Conservation (phyloP, 2,329 filamentous ascomycete species). For the Fusarium nisikadoi region DNA sequence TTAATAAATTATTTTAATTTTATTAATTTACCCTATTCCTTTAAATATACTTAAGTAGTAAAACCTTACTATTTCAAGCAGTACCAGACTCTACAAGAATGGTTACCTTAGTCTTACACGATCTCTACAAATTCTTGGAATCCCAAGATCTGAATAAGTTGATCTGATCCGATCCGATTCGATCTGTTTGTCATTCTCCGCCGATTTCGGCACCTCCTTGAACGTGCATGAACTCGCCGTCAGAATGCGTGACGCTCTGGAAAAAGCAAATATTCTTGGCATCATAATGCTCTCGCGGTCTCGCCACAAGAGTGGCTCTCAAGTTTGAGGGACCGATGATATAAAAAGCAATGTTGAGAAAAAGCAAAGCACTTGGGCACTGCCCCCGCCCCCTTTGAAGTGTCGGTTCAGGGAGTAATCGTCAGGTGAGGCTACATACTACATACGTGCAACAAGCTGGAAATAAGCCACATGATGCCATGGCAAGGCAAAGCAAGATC, state of each 20-base stretch:
- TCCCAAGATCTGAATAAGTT: background rate
- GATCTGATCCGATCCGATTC: background rate
- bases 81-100: background rate
- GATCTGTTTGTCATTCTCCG: background rate
- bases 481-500: background rate
- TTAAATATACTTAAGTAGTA: too few relatives aligned
- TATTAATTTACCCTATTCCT: background rate
- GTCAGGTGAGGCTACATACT: slow-evolving; percentile 4
- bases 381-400: background rate
- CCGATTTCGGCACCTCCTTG: background rate
- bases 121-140: background rate
- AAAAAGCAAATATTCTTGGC: slow-evolving; percentile 15
- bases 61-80: background rate
- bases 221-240: background rate
- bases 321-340: background rate
- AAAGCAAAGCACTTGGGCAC: background rate
- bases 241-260: background rate
- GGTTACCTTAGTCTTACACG: background rate
- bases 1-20: background rate
- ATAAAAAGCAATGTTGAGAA: slow-evolving; percentile 28
- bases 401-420: background rate
- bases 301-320: background rate
- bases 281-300: background rate
- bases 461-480: background rate
- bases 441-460: background rate